phyloP scores from a whole-genome alignment of 148 eudicot genomes.

The Persicaria maculosa region DNA sequence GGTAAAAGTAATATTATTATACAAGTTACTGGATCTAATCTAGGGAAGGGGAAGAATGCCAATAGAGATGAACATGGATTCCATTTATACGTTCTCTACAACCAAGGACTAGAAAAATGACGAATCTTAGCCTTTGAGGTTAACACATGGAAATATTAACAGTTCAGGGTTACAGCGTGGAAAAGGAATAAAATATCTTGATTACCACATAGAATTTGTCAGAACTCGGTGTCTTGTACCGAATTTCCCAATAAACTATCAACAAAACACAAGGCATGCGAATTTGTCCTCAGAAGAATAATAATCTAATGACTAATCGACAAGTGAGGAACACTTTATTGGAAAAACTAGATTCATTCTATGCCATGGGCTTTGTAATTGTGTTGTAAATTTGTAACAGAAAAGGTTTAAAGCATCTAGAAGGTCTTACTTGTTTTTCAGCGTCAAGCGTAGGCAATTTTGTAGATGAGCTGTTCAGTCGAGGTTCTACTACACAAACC shows the following conservation, averaged over 20 bases:
- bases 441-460: conserved; percentile 22
- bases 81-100: not conserved
- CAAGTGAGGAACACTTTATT: not conserved
- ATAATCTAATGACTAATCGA: not conserved
- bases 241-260: not conserved
- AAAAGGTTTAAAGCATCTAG: not conserved
- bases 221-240: no score
- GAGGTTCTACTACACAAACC: conserved; percentile 23
- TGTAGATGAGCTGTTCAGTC: conserved; percentile 29
- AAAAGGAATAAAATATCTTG: no score
- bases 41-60: not conserved
- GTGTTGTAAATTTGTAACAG: not conserved
- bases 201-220: no score
- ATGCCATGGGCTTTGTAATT: not conserved
- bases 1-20: no score
- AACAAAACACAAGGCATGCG: not conserved
- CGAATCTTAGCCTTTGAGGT: no score
- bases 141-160: no score
- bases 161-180: no score
- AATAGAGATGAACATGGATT: not conserved
- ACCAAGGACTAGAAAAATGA: no score
- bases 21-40: no score
- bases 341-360: not conserved
- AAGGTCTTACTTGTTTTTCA: conserved; percentile 40
- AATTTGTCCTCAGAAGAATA: not conserved